Percentiles rank a stretch among this genome's conserved stretches.
phyloP scores from a whole-genome alignment of 805 yeast genomes.

The Pichia membranifaciens region DNA sequence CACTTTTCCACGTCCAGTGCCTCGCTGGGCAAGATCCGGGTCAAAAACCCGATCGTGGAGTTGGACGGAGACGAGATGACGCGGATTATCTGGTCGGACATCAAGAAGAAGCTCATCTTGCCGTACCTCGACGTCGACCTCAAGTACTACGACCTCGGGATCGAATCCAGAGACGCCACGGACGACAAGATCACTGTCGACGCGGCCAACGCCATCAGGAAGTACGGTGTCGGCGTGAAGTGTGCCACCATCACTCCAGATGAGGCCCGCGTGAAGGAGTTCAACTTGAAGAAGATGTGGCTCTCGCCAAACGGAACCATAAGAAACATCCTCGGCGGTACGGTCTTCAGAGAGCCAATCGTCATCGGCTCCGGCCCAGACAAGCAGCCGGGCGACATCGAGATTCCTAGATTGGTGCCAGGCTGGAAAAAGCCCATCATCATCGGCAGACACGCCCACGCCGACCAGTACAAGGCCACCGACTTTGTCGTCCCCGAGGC shows the following conservation, averaged over 20 bases:
- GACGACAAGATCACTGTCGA: constrained; percentile 70
- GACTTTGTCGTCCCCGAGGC: constrained; percentile 62
- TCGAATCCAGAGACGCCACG: constrained; percentile 62
- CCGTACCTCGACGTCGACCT: constrained; percentile 71
- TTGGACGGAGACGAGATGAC: constrained; percentile 87
- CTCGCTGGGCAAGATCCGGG: constrained; percentile 52
- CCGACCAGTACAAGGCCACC: constrained; percentile 80
- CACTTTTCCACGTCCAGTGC: constrained; percentile 24
- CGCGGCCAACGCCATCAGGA: constrained; percentile 67
- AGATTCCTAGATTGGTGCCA: constrained; percentile 71
- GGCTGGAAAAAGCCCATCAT: constrained; percentile 80
- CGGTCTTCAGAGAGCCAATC: constrained; percentile 81
- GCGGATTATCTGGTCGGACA: constrained; percentile 73
- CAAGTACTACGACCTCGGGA: constrained; percentile 70
- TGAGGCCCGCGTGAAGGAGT: constrained; percentile 73
- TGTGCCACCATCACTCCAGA: constrained; percentile 87
- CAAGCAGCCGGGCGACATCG: constrained; percentile 27
- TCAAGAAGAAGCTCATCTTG: constrained; percentile 58
- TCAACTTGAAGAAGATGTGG: constrained; percentile 74
- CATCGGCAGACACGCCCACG: constrained; percentile 82
- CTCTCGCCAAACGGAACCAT: constrained; percentile 81
- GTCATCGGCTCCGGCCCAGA: constrained; percentile 47
- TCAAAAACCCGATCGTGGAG: constrained; percentile 69
- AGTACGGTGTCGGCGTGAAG: constrained; percentile 76
- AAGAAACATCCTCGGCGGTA: constrained; percentile 75